Percentiles rank a stretch among this genome's conserved stretches.
Conservation (phyloP, 495 filamentous ascomycete species). For the Neurospora sp. region DNA sequence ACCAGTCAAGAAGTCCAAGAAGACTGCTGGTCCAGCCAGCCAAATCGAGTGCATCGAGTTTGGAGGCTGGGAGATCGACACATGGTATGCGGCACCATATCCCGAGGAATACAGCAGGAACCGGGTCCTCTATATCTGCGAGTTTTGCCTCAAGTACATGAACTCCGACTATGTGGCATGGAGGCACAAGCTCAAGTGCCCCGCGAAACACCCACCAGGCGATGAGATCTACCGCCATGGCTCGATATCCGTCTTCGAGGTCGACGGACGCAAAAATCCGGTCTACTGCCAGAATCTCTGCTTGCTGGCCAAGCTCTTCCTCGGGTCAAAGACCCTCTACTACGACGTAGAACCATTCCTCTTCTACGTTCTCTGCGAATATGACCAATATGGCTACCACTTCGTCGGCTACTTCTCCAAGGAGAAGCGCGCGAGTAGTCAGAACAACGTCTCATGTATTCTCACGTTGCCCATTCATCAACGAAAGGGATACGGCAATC, state of each 20-base stretch:
- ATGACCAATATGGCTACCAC: conserved; percentile 85
- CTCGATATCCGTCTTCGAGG: conserved; percentile 90
- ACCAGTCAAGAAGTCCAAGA: conserved; percentile 42
- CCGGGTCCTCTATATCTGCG: conserved; percentile 90
- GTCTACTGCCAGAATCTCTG: conserved; percentile 98
- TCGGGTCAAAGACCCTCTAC: conserved; percentile 95
- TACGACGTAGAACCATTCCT: conserved; percentile 98
- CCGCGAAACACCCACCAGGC: conserved; percentile 89
- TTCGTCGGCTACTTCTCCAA: conserved; percentile 99
- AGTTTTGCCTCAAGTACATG: conserved; percentile 99
- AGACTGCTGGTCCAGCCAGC: conserved; percentile 75
- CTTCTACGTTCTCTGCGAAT: conserved; percentile 97
- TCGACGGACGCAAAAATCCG: conserved; percentile 92
- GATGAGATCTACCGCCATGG: conserved; percentile 97
- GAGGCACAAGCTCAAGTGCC: conserved; percentile 96
- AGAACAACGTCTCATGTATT: conserved; percentile 97
- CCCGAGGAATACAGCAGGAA: conserved; percentile 97
- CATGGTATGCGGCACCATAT: conserved; percentile 98
- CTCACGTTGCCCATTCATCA: conserved; percentile 92
- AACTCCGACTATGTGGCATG: conserved; percentile 96
- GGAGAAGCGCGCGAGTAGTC: conserved; percentile 89
- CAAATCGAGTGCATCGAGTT: conserved; percentile 99
- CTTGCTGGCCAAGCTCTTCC: conserved; percentile 87
- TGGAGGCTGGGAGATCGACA: conserved; percentile 94
- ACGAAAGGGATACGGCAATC: conserved; percentile 91